Evolutionary conservation across 2,329 filamentous ascomycete species (phyloP), one percentile per base, ranked within the genome.

Genomic region (Alternaria alternata): DNA sequence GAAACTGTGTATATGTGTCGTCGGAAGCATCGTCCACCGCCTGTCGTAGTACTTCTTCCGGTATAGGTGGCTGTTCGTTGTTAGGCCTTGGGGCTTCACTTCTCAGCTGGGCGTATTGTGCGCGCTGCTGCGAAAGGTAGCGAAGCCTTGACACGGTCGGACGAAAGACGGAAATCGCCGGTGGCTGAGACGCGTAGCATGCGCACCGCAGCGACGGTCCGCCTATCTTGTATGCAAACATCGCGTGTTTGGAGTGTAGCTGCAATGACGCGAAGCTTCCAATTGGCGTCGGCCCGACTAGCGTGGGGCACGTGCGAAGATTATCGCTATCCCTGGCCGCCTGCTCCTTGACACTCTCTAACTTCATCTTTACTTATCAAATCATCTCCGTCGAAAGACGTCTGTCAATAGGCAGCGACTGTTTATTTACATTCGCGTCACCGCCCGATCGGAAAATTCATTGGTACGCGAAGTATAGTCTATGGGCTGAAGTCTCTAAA

Each of bases 271-370:
- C 61, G 59, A 62, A 43, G 53, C 54, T 57, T 62, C 44, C 38
- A 44, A 43, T 49, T 53, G 41, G 56, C 62, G 36, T 58, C 55
- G 59, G 62, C 18, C 54, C 59, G 53, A 61, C 41, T 51, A 53
- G 62, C 39, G 39, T 30, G 24, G 41, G 56, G 59, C 14, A 56
- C 52, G 52, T 56, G 55, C 57, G 24, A 32, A 12, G 9, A 14
- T 53, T 30, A 34, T 30, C 55, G 36, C 11, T 9, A 30, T 18
- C 4, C 36, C 8, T 26, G 49, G 24, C 16, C 18, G 32, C 20
- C 30, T 39, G 24, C 34, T 46, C 14, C 44, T 14, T 36, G 39
- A 16, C 16, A 16, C 32, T 41, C 2, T 4, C 36, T 38, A 30
- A 18, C 46, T 16, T 18, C 52, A 38, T 47, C 32, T 6, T 32